Conservation (phyloP, 768 basidiomycete genomes). For the Chalciporus pseudorubinellus region DNA sequence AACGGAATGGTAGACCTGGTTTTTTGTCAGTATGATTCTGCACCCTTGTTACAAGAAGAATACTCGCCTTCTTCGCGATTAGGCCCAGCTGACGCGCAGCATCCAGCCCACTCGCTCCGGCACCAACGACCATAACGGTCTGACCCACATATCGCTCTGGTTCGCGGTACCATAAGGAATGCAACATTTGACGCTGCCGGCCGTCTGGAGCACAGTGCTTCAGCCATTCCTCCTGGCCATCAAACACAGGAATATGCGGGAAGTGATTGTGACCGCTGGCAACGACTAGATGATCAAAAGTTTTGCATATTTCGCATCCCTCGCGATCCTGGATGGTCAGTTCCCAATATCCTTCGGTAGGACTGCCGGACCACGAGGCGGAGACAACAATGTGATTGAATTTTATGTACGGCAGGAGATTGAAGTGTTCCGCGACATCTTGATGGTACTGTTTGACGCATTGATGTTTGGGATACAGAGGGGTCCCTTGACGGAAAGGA, state of each 20-base stretch:
- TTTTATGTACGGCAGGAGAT: constrained; percentile 37
- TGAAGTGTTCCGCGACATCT: constrained; percentile 38
- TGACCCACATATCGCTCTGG: constrained; percentile 40
- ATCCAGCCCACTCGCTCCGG: constrained; percentile 45
- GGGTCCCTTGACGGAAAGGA: constrained; percentile 46
- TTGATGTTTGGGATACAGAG: constrained; percentile 48
- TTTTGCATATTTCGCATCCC: constrained; percentile 16
- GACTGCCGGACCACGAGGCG: constrained; percentile 40
- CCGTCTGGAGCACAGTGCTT: constrained; percentile 19
- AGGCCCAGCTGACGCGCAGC: constrained; percentile 39
- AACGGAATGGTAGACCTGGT: constrained; percentile 35
- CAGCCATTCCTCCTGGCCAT: constrained; percentile 48
- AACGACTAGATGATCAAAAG: constrained; percentile 51
- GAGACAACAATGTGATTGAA: constrained; percentile 40
- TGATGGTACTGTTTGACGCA: constrained; percentile 45
- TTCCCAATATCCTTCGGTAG: constrained; percentile 40
- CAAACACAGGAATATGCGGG: constrained; percentile 43
- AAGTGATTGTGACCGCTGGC: constrained; percentile 53
- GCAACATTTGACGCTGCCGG: constrained; percentile 38
- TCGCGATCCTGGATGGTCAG: constrained; percentile 29
- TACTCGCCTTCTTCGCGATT: constrained; percentile 38
- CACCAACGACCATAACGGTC: constrained; percentile 47
- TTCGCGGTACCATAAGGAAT: constrained; percentile 52
- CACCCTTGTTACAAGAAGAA: neutral
- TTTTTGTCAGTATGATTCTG: neutral